Evolutionary conservation across 345 rosid species (phyloP).

Genomic region (Cardamine occulta): DNA sequence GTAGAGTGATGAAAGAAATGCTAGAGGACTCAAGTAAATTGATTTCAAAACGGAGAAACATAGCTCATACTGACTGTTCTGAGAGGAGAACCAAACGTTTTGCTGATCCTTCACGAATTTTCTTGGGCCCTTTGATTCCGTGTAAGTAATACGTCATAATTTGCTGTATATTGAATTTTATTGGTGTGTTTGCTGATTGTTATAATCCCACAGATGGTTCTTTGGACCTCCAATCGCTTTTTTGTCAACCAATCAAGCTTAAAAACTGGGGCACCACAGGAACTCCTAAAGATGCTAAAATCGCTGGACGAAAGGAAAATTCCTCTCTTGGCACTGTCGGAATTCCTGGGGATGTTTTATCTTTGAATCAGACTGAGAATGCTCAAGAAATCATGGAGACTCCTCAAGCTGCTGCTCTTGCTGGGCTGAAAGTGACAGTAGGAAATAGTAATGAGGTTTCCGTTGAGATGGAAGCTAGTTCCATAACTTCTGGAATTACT

Average conservation of each 20-base stretch:
- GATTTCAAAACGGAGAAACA: slow-evolving; percentile 60
- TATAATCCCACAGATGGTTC: slow-evolving; percentile 54
- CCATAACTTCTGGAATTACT: slow-evolving; percentile 2
- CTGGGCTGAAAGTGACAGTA: slow-evolving; percentile 28
- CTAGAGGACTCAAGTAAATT: slow-evolving; percentile 64
- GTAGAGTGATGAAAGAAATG: slow-evolving; percentile 60
- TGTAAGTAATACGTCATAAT: slow-evolving; percentile 51
- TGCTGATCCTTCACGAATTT: slow-evolving; percentile 46
- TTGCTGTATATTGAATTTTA: slow-evolving; percentile 4
- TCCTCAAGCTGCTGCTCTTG: slow-evolving; percentile 27
- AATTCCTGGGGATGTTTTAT: slow-evolving; percentile 10
- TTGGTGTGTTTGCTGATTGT: slow-evolving; percentile 40
- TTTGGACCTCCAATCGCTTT: slow-evolving; percentile 56
- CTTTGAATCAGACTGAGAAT: slow-evolving; percentile 22
- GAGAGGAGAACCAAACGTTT: slow-evolving; percentile 51
- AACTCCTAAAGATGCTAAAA: slow-evolving; percentile 28
- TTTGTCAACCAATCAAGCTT: slow-evolving; percentile 31
- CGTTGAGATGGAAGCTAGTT: slow-evolving; percentile 10
- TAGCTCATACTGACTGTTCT: slow-evolving; percentile 45
- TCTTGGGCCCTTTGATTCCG: slow-evolving; percentile 61
- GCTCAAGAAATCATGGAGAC: slow-evolving; percentile 36
- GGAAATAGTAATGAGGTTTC: slow-evolving; percentile 11
- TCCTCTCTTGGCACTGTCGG: neutral
- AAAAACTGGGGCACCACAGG: slow-evolving; percentile 8
- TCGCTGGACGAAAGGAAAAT: neutral